Evolutionary conservation across 495 filamentous ascomycete species (phyloP), one percentile per base, ranked within the genome.

Genomic region (Penicillium bovifimosum): DNA sequence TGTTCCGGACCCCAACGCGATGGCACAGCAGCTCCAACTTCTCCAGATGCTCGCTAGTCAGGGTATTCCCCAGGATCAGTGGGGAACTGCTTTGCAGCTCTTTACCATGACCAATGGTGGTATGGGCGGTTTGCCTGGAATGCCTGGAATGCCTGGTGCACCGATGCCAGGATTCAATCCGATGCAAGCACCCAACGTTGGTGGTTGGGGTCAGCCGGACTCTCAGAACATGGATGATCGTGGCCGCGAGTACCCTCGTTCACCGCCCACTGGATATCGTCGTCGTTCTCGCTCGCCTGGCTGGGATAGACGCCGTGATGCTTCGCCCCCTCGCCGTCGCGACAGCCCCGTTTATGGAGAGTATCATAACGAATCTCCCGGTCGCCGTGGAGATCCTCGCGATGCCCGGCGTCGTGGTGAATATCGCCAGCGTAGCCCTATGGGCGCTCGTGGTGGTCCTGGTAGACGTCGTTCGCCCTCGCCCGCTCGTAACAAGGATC

Each of bases 381-480:
- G 79, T 33, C 80, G 81, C 45, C 78, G 80, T 20, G 74, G 80
- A 38, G 84, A 85, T 57, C 80, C 78, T 44, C 78, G 79, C 33
- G 73, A 76, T 44, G 70, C 76, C 40, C 80, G 81, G 20, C 74
- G 76, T 47, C 70, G 75, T 43, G 44, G 80, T 51, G 85, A 87
- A 10, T 95, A 90, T 70, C 87, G 91, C 42, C 89, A 95, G 66
- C 87, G 91, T 57, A 93, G 88, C 50, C 91, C 91, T 41, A 71
- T 72, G 34, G 36, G 48, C 13, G 34, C 34, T 26, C 46, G 46
- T 9, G 75, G 72, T 36, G 81, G 46, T 9, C 75, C 72, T 36
- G 81, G 84, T 43, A 80, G 80, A 59, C 80, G 76, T 50, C 81
- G 80, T 52, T 86, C 81, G 53, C 78, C 84, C 18, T 83, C 72